A percentile compares a stretch with the other conserved stretches of the same genome.
These are phyloP conservation scores for Daldinia concentrica DNA, from an alignment of 495 filamentous ascomycete species.

Conservation along the genomic window DNA sequence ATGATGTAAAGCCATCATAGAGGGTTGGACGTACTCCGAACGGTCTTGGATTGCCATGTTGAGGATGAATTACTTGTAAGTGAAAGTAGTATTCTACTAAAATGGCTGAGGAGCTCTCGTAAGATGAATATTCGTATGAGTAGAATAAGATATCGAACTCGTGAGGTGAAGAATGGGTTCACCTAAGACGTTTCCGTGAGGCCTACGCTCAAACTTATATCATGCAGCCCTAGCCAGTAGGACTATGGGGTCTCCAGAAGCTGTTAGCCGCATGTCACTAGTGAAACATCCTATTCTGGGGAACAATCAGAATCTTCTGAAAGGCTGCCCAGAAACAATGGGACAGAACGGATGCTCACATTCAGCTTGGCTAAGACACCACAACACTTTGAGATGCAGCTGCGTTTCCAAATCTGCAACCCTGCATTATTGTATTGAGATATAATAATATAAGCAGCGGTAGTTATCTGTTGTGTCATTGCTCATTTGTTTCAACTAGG, in stretches of 20 bases:
- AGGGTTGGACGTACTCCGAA: not conserved
- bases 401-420: conserved; percentile 4
- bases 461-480: conserved; percentile 16
- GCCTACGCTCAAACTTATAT: conserved; percentile 11
- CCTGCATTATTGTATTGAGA: conserved; percentile 19
- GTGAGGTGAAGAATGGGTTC: not conserved
- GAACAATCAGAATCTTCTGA: not conserved
- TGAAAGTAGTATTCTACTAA: not conserved
- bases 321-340: conserved; percentile 1
- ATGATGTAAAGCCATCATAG: not conserved
- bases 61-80: not conserved
- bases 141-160: not conserved
- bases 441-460: conserved; percentile 1
- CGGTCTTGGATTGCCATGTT: conserved; percentile 5
- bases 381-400: conserved; percentile 6
- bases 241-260: conserved; percentile 7
- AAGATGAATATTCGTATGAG: not conserved
- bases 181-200: conserved; percentile 2
- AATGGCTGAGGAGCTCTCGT: not conserved
- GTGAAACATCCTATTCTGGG: not conserved
- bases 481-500: conserved; percentile 21
- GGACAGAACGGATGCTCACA: not conserved
- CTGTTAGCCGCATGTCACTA: conserved; percentile 9
- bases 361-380: conserved; percentile 34
- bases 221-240: not conserved